Evolutionary conservation across 148 eudicot genomes (phyloP).

Genomic region (Rhododendron griersonianum): DNA sequence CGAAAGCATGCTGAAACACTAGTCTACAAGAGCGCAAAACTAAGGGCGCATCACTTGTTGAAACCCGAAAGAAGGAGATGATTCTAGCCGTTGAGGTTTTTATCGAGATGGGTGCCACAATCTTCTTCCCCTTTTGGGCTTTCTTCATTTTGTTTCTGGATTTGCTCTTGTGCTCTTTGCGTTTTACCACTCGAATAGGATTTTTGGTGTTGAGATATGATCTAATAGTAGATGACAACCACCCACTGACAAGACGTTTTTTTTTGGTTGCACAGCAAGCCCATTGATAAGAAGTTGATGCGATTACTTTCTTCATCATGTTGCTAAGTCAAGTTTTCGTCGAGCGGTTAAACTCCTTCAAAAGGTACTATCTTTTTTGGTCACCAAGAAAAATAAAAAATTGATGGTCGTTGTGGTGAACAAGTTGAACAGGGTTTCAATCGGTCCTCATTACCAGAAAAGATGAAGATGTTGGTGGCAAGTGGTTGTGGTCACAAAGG

Average conservation of each 20-base stretch:
- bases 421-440: background rate
- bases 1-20: background rate
- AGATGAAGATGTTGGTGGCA: background rate
- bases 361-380: background rate
- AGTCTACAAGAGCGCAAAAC: background rate
- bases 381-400: background rate
- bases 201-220: background rate
- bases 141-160: background rate
- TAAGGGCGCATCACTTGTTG: background rate
- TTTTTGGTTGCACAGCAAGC: background rate
- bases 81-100: background rate
- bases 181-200: background rate
- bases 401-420: background rate
- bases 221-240: background rate
- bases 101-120: background rate
- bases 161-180: background rate
- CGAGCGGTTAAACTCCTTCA: background rate
- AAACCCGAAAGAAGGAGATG: background rate
- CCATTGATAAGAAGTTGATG: background rate
- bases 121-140: background rate
- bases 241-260: background rate
- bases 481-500: background rate
- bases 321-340: background rate
- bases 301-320: background rate
- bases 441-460: background rate